phyloP scores from a whole-genome alignment of 2,329 filamentous ascomycete species.

The Aspergillus fructus region DNA sequence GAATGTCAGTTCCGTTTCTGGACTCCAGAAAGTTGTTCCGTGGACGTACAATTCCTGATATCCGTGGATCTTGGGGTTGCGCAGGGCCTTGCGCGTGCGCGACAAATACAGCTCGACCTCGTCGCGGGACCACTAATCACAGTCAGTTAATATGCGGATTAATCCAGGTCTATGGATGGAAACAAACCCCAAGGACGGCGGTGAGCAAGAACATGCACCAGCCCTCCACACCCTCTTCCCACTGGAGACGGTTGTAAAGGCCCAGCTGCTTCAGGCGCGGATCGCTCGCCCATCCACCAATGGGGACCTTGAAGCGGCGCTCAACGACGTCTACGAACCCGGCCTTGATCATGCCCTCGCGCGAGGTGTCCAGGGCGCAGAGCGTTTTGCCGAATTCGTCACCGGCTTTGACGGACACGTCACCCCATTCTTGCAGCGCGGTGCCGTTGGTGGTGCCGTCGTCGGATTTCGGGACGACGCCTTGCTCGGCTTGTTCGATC shows the following conservation, averaged over 20 bases:
- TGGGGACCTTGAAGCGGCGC: conserved; percentile 25
- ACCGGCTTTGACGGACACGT: conserved; percentile 15
- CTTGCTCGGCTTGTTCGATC: conserved; percentile 43
- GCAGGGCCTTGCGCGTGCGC: conserved; percentile 1
- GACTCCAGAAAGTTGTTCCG: too few species aligned
- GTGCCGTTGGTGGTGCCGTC: conserved; percentile 37
- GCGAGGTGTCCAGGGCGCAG: conserved; percentile 25
- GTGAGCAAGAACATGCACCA: conserved; percentile 30
- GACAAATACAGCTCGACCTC: conserved; percentile 9
- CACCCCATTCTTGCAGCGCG: conserved; percentile 26
- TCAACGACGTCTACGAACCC: conserved; percentile 29
- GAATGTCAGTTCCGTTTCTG: too few species aligned
- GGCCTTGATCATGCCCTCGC: conserved; percentile 22
- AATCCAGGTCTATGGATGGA: too few species aligned
- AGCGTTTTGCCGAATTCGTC: conserved; percentile 32
- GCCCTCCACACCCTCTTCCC: conserved; percentile 29
- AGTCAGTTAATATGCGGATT: too few species aligned
- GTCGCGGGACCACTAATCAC: conserved; percentile 7
- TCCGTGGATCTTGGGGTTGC: not conserved
- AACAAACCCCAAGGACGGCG: conserved; percentile 22
- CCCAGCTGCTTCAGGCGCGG: conserved; percentile 21
- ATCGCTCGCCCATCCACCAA: conserved; percentile 23
- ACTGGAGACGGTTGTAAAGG: conserved; percentile 23
- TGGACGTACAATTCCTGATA: conserved; percentile 11
- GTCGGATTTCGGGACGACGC: conserved; percentile 38